Conservation (phyloP, 441 rosid genomes). For the Gossypium schwendimanii region DNA sequence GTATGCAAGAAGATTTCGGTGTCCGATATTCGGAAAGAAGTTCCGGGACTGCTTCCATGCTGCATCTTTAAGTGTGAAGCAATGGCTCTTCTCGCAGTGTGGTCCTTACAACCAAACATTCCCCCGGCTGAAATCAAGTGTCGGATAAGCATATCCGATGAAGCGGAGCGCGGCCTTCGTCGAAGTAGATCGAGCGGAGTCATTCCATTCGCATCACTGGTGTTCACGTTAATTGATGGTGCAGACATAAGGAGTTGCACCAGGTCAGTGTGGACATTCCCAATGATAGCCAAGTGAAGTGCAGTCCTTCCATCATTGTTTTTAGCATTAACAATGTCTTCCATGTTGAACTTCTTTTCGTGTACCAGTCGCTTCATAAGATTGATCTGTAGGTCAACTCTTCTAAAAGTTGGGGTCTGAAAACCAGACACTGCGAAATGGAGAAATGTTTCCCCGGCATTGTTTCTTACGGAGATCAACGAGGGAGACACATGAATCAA, state of each 20-base stretch:
- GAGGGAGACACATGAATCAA: conserved; percentile 53
- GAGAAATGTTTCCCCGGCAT: conserved; percentile 78
- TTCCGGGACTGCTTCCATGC: conserved; percentile 71
- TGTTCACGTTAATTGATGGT: conserved; percentile 54
- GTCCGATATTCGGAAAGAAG: conserved; percentile 67
- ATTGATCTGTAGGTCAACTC: conserved; percentile 74
- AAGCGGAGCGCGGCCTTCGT: conserved; percentile 58
- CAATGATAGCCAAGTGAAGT: conserved; percentile 75
- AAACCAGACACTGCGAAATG: conserved; percentile 77
- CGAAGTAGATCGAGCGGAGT: conserved; percentile 87
- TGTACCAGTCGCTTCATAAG: conserved; percentile 61
- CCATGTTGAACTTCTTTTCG: conserved; percentile 28
- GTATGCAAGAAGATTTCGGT: conserved; percentile 69
- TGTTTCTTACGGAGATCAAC: conserved; percentile 45
- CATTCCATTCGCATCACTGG: conserved; percentile 59
- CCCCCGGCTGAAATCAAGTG: conserved; percentile 84
- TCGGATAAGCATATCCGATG: conserved; percentile 68
- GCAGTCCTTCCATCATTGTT: conserved; percentile 75
- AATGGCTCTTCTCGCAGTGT: conserved; percentile 60
- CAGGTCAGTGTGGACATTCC: conserved; percentile 66
- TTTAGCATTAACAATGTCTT: conserved; percentile 51
- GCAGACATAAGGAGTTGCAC: conserved; percentile 81
- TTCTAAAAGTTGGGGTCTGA: conserved; percentile 61
- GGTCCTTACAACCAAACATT: conserved; percentile 57
- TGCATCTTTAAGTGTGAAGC: conserved; percentile 71